These are phyloP conservation scores for Vanrija sp. DNA, from an alignment of 1,284 basidiomycete species.

Conservation along the genomic window DNA sequence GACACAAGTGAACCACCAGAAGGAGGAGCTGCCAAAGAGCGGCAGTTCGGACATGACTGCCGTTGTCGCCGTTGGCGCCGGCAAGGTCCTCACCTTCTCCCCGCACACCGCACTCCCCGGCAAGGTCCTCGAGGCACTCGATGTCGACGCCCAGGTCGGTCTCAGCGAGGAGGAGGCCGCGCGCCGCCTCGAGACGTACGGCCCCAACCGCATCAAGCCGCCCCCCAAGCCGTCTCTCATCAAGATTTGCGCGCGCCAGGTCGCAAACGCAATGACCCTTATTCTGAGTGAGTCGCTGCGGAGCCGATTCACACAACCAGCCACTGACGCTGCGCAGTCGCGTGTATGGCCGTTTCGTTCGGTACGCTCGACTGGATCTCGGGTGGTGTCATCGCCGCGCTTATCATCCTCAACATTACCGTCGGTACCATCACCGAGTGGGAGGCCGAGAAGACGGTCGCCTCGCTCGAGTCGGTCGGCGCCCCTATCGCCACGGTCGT, in stretches of 20 bases:
- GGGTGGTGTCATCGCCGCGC: conserved; percentile 61
- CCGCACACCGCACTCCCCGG: conserved; percentile 38
- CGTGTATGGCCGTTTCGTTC: conserved; percentile 61
- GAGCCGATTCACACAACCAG: neutral
- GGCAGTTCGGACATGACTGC: no score
- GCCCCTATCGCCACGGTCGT: conserved; percentile 62
- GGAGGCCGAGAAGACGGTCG: conserved; percentile 53
- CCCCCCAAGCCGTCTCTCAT: conserved; percentile 38
- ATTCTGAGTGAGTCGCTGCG: conserved; percentile 39
- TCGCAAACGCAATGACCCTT: conserved; percentile 48
- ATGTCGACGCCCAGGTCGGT: conserved; percentile 33
- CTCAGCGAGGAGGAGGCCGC: conserved; percentile 29
- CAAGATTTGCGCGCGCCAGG: conserved; percentile 41
- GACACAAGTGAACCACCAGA: no score
- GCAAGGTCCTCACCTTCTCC: conserved; percentile 25
- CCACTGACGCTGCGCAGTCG: conserved; percentile 45
- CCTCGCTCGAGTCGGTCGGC: conserved; percentile 49
- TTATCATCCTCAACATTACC: conserved; percentile 58
- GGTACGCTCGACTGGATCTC: conserved; percentile 63
- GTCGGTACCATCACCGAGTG: conserved; percentile 49
- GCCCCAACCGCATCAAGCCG: conserved; percentile 48
- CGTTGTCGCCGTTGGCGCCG: no score
- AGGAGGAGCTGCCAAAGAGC: no score
- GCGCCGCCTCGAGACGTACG: conserved; percentile 34
- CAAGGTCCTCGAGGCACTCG: conserved; percentile 41